Base-by-base conservation (phyloP, 495 filamentous ascomycete species). In the Xylaria telfairii region DNA sequence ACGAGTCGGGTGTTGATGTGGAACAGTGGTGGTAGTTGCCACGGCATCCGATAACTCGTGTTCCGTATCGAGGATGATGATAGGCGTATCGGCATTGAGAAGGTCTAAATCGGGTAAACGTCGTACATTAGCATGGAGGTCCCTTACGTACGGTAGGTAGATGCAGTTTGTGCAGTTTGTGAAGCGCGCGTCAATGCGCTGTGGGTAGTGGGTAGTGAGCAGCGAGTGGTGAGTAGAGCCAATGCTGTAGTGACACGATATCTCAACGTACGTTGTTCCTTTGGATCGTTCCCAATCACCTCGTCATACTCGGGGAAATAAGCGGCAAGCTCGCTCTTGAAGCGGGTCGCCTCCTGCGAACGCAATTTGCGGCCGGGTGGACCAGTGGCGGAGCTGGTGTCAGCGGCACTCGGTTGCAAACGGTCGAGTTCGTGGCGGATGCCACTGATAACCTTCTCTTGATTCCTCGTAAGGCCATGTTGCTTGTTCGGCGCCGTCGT, bases 251-350 rank as follows among this genome's bases (percentile, higher is more conserved):
- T 69, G 21, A 32, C 41, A 70, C 46, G 63, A 34, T 61, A 71
- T 34, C 15, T 73, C 37, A 15, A 83, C 88, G 73, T 85, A 97
- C 93, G 92, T 68, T 89, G 83, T 77, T 94, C 90, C 68, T 91
- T 89, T 7, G 88, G 87, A 49, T 93, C 91, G 72, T 94, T 91
- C 69, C 91, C 93, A 77, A 97, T 91, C 66, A 97, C 87, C 73
- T 96, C 92, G 77, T 97, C 94, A 80, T 95, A 97, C 71, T 95
- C 93, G 53, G 92, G 89, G 74, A 97, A 96, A 79, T 96, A 97
- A 39, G 88, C 85, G 10, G 93, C 90, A 34, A 97, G 85, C 76
- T 97, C 94, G 81, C 93, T 96, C 85, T 94, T 95, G 77, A 92
- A 90, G 68, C 93, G 82, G 63, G 81, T 84, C 28, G 81, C 83